Conservation (phyloP, 176 grass and related monocot species). For the Phyllostachys edulis region DNA sequence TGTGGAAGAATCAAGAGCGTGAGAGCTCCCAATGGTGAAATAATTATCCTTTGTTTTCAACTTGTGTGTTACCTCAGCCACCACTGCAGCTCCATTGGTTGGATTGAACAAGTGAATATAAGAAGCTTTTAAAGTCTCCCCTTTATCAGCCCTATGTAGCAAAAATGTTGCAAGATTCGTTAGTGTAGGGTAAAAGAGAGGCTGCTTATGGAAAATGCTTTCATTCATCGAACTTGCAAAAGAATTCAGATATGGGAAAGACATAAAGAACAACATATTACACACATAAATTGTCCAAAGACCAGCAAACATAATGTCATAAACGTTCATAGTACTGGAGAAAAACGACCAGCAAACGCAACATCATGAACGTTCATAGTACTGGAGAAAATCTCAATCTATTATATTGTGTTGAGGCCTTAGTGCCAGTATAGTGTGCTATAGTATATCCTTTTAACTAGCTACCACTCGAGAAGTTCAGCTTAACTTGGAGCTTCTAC, state of each 20-base stretch:
- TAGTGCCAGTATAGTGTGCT: not conserved
- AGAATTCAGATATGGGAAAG: not conserved
- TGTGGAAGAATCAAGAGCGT: constrained; percentile 53
- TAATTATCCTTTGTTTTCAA: constrained; percentile 73
- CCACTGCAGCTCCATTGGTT: constrained; percentile 58
- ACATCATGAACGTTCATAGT: not conserved
- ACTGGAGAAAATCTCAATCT: not conserved
- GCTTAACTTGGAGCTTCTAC: not conserved
- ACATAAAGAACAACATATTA: not conserved
- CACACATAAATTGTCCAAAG: not conserved
- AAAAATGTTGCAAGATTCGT: constrained; percentile 11
- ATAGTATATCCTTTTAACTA: not conserved
- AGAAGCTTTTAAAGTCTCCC: constrained; percentile 78
- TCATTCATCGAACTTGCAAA: not conserved
- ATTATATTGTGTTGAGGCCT: not conserved
- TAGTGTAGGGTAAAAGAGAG: not conserved
- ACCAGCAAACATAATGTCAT: not conserved
- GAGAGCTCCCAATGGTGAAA: constrained; percentile 76
- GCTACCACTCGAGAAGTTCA: not conserved
- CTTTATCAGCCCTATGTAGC: constrained; percentile 62
- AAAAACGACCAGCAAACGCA: not conserved
- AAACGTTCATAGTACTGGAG: not conserved
- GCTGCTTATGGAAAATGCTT: not conserved
- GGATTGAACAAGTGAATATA: constrained; percentile 73
- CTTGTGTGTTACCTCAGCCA: constrained; percentile 71